Base-by-base conservation (phyloP, 345 rosid genomes). In the Melaleuca alternifolia region DNA sequence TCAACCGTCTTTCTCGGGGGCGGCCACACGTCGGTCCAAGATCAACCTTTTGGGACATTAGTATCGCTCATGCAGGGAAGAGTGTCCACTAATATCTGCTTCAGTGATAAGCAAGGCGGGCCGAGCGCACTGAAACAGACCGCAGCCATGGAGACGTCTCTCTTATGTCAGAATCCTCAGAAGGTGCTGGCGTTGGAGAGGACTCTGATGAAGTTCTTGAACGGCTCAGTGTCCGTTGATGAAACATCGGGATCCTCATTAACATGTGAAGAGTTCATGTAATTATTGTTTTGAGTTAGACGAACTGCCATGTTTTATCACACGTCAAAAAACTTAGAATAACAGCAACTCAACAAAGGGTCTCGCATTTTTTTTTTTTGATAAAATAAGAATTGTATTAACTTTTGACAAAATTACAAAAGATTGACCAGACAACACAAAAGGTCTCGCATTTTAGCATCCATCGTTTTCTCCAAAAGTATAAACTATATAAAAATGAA, bases 181-280 rank as follows among this genome's bases (percentile, higher is more conserved):
- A 95, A 90, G 11, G 92, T 85, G 81, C 95, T 96, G 85, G 99
- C 98, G 85, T 95, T 96, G 90, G 97, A 96, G 6, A 95, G 92
- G 33, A 89, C 98, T 84, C 97, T 91, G 2, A 94, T 89, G 76
- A 94, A 93, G 83, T 91, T 88, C 86, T 87, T 91, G 93, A 90
- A 94, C 33, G 92, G 75, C 77, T 89, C 88, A 50, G 94, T 94
- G 52, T 93, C 85, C 24, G 23, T 83, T 16, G 77, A 51, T 11
- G 98, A 92, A 6, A 94, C 91, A 44, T 94, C 93, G 0, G 96
- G 98, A 50, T 93, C 97, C 97, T 94, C 50, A 83, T 76, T 30
- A 37, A 21, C 46, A 24, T 33, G 79, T 56, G 30, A 57, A 0
- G 30, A 57, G 62, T 26, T 57, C 5, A 57, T 57, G 15, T 26